Evolutionary conservation across 2,329 filamentous ascomycete genomes (phyloP), one percentile per base, ranked within the genome.

Genomic region (Nemania sp.): DNA sequence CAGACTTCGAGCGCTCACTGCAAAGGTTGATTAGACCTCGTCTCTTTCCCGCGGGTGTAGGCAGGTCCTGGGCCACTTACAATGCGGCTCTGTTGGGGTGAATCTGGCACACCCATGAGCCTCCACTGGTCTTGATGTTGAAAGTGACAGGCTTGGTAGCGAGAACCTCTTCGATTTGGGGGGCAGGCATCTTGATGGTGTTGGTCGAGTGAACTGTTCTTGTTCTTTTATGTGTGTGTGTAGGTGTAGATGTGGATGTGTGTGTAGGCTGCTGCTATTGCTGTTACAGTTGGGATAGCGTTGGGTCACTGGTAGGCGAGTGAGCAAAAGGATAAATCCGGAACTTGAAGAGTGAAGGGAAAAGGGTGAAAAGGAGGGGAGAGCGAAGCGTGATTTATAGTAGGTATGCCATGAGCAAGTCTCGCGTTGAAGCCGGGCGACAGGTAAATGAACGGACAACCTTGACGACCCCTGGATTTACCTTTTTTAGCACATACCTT

Each of bases 41-140:
- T 15, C 20, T 46, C n/a, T 35, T 20, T 18, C 3, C 18, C 15
- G 3, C 25, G 11, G 18, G 5, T 7, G 15, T 12, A 9, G 43
- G 43, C 43, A 7, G 15, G 20, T 25, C 20, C 4, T 11, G 4
- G 18, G 20, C 5, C 13, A 71, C 72, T 68, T 62, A 73, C 72
- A 70, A 72, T 67, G 69, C 51, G 63, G 68, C 69, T 66, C 72
- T 68, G 69, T 69, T 69, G 58, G 62, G 64, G 66, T 73, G 71
- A 35, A 73, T 46, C 51, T 70, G 68, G 63, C 70, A 72, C 63
- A 72, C 66, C 72, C 72, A 73, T 47, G 63, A 60, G 59, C 72
- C 72, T 25, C 62, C 63, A 35, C 53, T 62, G n/a, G 71, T 73
- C 68, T 72, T 72, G 63, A 73, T 64, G 50, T 64, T 72, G 68